Evolutionary conservation across 768 basidiomycete species (phyloP).

Genomic region (Suillus tomentosus): DNA sequence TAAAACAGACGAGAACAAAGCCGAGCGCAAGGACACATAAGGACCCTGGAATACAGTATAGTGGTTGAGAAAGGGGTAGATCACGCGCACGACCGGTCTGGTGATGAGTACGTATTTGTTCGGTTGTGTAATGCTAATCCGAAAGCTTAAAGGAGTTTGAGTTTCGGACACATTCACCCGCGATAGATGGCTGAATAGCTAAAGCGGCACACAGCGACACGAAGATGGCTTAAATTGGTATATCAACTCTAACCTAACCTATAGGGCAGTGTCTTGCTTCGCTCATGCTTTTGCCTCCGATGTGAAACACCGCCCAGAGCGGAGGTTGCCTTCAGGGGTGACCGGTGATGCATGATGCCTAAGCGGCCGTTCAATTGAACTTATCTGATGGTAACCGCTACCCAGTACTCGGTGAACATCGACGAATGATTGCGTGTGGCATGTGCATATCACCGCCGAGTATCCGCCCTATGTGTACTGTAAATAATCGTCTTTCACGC

Average conservation of each 20-base stretch:
- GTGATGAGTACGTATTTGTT: background rate
- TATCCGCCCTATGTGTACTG: no score
- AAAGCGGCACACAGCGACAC: background rate
- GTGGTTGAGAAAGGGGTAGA: background rate
- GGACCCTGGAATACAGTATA: no score
- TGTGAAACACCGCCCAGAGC: background rate
- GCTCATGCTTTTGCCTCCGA: background rate
- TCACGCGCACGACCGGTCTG: background rate
- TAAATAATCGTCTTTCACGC: no score
- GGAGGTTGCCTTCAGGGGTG: background rate
- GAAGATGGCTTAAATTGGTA: background rate
- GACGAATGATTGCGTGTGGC: no score
- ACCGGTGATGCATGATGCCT: background rate
- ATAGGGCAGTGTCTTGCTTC: background rate
- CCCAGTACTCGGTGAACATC: background rate
- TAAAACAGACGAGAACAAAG: background rate
- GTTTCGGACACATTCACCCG: background rate
- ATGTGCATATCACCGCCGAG: background rate
- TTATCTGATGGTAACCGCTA: background rate
- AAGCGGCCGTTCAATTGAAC: background rate
- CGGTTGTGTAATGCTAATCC: background rate
- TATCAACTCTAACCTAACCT: background rate
- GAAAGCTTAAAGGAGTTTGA: background rate
- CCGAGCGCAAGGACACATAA: background rate
- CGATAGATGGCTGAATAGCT: background rate